Conservation (phyloP, 305 asterid species). For the Euphrasia arctica region DNA sequence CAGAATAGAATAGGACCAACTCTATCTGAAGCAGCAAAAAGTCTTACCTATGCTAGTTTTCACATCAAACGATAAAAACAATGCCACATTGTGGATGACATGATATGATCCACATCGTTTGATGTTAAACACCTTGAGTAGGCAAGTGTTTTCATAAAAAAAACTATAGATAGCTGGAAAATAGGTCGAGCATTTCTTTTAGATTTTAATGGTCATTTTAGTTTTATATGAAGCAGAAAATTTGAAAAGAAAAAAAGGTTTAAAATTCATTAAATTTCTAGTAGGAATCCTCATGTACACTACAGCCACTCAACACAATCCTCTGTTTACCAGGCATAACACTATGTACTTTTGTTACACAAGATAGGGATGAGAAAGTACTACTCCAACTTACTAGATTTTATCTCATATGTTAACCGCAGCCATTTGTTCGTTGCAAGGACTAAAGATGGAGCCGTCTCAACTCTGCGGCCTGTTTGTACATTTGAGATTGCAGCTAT, state of each 20-base stretch:
- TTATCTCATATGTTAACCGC: constrained; percentile 84
- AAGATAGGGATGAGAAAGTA: constrained; percentile 11
- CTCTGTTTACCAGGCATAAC: neutral
- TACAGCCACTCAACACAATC: neutral
- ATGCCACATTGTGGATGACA: neutral
- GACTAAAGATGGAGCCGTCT: constrained; percentile 72
- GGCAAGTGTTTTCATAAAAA: constrained; percentile 15
- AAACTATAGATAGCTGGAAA: constrained; percentile 2
- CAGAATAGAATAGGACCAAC: constrained; percentile 12
- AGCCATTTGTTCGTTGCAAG: constrained; percentile 84
- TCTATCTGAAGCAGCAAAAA: constrained; percentile 17
- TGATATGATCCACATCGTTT: constrained; percentile 5
- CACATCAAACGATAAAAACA: neutral
- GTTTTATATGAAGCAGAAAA: constrained; percentile 9
- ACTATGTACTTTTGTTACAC: constrained; percentile 10
- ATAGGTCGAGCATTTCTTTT: neutral
- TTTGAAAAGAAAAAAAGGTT: neutral
- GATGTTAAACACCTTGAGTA: constrained; percentile 8
- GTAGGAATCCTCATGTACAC: constrained; percentile 3
- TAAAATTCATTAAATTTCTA: constrained; percentile 12
- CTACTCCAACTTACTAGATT: constrained; percentile 61
- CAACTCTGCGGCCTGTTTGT: constrained; percentile 86
- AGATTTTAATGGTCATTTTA: constrained; percentile 8
- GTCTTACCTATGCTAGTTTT: constrained; percentile 22
- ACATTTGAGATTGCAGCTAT: constrained; percentile 58